Evolutionary conservation across 768 basidiomycete genomes (phyloP).

Genomic region (Russula lepida): DNA sequence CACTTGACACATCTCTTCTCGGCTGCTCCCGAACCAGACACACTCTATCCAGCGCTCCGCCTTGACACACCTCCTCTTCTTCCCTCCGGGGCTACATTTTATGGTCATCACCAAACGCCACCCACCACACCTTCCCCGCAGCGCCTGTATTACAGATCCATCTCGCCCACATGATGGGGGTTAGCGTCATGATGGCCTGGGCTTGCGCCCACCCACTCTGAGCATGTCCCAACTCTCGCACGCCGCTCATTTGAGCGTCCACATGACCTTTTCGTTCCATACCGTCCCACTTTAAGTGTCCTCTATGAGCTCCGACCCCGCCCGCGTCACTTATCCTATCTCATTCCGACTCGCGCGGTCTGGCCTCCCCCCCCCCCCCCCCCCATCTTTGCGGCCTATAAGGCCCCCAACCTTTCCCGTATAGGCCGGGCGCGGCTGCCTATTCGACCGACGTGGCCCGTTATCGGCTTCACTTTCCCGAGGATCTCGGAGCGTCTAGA

Average conservation of each 20-base stretch:
- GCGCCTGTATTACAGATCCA: constrained; percentile 6
- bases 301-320: neutral
- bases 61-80: neutral
- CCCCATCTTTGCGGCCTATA: neutral
- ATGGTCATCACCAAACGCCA: constrained; percentile 5
- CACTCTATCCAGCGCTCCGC: constrained; percentile 12
- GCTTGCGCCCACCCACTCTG: constrained; percentile 15
- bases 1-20: neutral
- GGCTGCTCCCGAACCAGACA: constrained; percentile 2
- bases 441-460: neutral
- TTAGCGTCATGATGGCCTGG: constrained; percentile 15
- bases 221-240: constrained; percentile 4
- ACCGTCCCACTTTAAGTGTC: neutral
- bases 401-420: neutral
- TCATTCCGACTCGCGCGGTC: neutral
- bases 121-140: constrained; percentile 16
- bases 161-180: neutral
- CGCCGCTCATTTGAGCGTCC: constrained; percentile 9
- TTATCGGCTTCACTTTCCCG: neutral
- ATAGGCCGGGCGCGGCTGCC: neutral
- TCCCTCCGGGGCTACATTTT: neutral
- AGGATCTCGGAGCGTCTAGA: constrained; percentile 13
- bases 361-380: constrained; percentile 1
- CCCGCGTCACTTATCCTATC: constrained; percentile 1
- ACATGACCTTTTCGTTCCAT: constrained; percentile 9